Evolutionary conservation across 2,329 filamentous ascomycete genomes (phyloP), one percentile per base, ranked within the genome.

Genomic region (Beauveria medogensis): DNA sequence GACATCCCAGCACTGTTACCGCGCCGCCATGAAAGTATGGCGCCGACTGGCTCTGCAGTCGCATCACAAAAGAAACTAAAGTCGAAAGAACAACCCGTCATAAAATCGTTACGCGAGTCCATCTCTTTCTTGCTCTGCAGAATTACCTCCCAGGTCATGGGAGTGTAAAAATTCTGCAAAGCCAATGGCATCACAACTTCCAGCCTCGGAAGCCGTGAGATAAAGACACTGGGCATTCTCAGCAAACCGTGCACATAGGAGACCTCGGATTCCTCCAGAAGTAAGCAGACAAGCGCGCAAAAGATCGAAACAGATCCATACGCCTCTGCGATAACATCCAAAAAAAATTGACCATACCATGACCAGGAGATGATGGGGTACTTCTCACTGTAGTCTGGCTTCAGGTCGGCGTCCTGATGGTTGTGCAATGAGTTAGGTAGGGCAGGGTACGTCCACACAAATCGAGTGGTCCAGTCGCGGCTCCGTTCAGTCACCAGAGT

Each of bases 201-300:
- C 57, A 59, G 2, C 57, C 50, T 37, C 40, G 57, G 57, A 59
- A 59, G 57, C 50, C 37, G 57, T 51, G 48, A 53, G 28, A 47
- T 51, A 52, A 53, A 59, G 57, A 53, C 57, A 59, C 48, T 40
- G 48, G 50, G 57, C 57, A 54, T 59, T 59, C 50, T 59, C 57
- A 59, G 57, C 57, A 53, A 44, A 54, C 37, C 56, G 57, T 54
- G 50, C 57, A 59, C 57, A 59, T 59, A 59, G 50, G 57, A 59
- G 57, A 59, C 57, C 57, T 59, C 57, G 57, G 50, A 59, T 47
- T 59, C 57, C 57, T 59, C 57, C 57, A 53, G 50, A 54, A 59
- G 57, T 51, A 51, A 24, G 57, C 57, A 59, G 40, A 34, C 30
- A 48, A 18, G 22, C 26, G 26, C 34, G 40, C 34, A 43, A 37